Conservation (phyloP, 495 filamentous ascomycete species). For the Alectoria sarmentosa region DNA sequence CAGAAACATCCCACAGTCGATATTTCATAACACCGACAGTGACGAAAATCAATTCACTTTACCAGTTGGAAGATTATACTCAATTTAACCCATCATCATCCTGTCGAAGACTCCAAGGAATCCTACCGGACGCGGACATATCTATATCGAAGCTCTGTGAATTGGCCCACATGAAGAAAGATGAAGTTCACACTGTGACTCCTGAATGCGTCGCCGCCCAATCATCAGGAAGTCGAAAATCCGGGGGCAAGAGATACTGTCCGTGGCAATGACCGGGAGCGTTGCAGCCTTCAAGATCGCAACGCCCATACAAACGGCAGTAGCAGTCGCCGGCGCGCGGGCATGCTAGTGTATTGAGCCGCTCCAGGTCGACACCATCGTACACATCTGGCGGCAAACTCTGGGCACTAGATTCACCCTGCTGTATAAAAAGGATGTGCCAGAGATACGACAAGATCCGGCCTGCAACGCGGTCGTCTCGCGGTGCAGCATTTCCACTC, state of each 20-base stretch:
- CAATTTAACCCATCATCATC: not conserved
- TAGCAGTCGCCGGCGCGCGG: conserved; percentile 38
- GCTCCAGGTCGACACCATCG: conserved; percentile 41
- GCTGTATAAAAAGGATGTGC: not conserved
- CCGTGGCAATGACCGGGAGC: conserved; percentile 30
- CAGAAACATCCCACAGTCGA: too few relatives aligned
- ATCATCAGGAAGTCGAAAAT: conserved; percentile 35
- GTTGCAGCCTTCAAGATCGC: conserved; percentile 29
- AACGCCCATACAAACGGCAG: conserved; percentile 40
- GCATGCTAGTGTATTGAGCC: conserved; percentile 35
- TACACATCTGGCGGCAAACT: too few relatives aligned
- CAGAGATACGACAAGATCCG: not conserved
- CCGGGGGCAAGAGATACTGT: conserved; percentile 34
- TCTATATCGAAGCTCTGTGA: not conserved
- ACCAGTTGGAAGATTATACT: too few relatives aligned
- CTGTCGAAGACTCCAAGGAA: not conserved
- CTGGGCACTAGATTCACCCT: too few relatives aligned
- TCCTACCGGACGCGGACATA: not conserved
- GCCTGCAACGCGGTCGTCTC: not conserved
- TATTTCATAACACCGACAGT: too few relatives aligned
- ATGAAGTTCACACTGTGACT: not conserved
- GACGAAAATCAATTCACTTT: too few relatives aligned
- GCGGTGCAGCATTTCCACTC: not conserved
- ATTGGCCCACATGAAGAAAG: not conserved
- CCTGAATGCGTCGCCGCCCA: conserved; percentile 1